Conservation (phyloP, 2,329 filamentous ascomycete genomes). For the Ophiostoma sp. region DNA sequence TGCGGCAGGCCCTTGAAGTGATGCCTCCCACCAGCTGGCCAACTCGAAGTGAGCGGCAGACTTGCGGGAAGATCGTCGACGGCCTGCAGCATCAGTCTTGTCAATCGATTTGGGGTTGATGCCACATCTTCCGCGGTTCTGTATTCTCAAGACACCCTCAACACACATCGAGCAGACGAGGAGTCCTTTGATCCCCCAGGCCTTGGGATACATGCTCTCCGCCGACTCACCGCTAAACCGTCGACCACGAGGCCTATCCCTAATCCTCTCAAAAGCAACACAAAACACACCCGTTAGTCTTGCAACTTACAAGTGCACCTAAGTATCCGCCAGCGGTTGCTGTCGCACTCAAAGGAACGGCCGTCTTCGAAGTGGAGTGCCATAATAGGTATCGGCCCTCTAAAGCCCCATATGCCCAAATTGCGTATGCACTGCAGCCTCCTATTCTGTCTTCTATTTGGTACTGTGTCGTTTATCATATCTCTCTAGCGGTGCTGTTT, state of each 20-base stretch:
- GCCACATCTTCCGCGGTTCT: background rate
- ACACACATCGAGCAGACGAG: background rate
- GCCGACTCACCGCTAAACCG: background rate
- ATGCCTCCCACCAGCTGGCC: background rate
- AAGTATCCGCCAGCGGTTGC: background rate
- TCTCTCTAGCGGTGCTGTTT: background rate
- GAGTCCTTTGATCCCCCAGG: background rate
- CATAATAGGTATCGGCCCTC: background rate
- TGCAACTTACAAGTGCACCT: background rate
- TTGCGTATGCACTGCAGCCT: background rate
- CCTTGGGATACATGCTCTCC: background rate
- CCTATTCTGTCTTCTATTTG: background rate
- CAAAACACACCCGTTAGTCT: background rate
- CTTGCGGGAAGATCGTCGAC: background rate
- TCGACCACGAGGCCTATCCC: background rate
- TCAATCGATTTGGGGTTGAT: background rate
- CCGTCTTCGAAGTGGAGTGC: background rate
- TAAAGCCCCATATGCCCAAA: background rate
- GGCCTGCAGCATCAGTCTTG: background rate
- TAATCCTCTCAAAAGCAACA: too few species aligned
- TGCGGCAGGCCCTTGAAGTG: too few species aligned
- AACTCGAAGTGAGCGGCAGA: background rate
- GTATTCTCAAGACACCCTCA: too few species aligned
- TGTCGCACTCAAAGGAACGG: background rate
- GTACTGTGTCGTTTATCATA: background rate